These are phyloP conservation scores for Phytophthora cajani DNA, from an alignment of 352 stramenopile genomes.

Conservation along the genomic window DNA sequence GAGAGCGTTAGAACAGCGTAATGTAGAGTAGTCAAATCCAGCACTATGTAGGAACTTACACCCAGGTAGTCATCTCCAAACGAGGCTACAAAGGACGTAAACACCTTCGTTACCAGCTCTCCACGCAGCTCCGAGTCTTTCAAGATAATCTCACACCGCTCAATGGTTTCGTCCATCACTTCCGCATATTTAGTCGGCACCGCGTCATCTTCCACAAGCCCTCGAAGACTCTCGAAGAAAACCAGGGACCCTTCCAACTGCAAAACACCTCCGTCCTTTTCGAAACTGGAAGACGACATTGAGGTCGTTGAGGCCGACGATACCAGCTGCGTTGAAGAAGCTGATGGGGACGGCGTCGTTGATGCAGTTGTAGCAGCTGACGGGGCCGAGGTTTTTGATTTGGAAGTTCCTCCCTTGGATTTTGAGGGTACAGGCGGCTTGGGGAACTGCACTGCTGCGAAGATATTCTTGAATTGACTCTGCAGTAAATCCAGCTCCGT, in stretches of 20 bases:
- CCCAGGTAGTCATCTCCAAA: constrained; percentile 74
- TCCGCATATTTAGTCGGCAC: constrained; percentile 45
- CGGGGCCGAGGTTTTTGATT: constrained; percentile 26
- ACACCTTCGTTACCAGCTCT: constrained; percentile 76
- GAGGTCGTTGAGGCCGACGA: constrained; percentile 25
- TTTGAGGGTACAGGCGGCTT: constrained; percentile 41
- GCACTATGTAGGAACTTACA: constrained; percentile 33
- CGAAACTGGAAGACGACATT: constrained; percentile 59
- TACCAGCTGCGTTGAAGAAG: constrained; percentile 36
- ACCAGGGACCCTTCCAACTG: constrained; percentile 44
- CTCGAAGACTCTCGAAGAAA: constrained; percentile 65
- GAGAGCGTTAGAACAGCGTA: background rate
- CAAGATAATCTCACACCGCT: constrained; percentile 68
- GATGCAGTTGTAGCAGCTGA: constrained; percentile 8
- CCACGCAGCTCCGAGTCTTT: constrained; percentile 70
- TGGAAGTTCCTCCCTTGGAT: constrained; percentile 30
- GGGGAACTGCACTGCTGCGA: constrained; percentile 59
- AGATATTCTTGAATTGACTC: constrained; percentile 49
- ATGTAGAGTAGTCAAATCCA: background rate
- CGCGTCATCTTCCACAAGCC: constrained; percentile 52
- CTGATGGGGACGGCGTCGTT: constrained; percentile 24
- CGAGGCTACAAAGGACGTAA: constrained; percentile 59
- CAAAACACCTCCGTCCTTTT: constrained; percentile 40
- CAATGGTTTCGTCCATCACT: constrained; percentile 51
- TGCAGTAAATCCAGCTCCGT: constrained; percentile 75